Conservation (phyloP, 75 land plant genomes). For the Selaginella moellendorffii region DNA sequence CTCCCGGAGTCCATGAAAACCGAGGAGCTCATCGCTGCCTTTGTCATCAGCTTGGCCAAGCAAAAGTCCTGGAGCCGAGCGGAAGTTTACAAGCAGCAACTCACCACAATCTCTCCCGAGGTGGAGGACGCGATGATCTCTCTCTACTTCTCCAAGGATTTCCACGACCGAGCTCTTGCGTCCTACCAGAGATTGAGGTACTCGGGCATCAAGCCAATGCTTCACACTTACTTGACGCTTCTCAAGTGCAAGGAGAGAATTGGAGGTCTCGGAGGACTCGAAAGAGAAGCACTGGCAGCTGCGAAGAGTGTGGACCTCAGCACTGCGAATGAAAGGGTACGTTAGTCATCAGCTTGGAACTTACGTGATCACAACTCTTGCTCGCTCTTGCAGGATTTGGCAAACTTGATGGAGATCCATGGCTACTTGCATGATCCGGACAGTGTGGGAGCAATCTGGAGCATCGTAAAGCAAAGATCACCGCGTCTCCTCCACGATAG, state of each 20-base stretch:
- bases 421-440: not conserved
- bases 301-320: too few species aligned
- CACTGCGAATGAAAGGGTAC: too few species aligned
- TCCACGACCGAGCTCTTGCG: not conserved
- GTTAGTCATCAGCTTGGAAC: too few species aligned
- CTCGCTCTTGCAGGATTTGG: not conserved
- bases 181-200: not conserved
- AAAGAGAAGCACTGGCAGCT: too few species aligned
- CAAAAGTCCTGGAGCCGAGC: not conserved
- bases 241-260: not conserved
- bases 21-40: not conserved
- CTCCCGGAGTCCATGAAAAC: not conserved
- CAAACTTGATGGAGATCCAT: not conserved
- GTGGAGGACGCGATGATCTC: not conserved
- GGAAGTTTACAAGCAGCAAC: not conserved
- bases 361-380: not conserved
- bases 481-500: not conserved
- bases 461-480: too few species aligned
- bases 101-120: not conserved
- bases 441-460: not conserved
- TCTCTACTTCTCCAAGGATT: not conserved
- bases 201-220: not conserved
- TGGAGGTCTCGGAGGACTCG: not conserved
- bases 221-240: not conserved
- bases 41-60: not conserved